Evolutionary conservation across 352 stramenopile species (phyloP), one percentile per base, ranked within the genome.

Genomic region (Globisporangium paddicum): DNA sequence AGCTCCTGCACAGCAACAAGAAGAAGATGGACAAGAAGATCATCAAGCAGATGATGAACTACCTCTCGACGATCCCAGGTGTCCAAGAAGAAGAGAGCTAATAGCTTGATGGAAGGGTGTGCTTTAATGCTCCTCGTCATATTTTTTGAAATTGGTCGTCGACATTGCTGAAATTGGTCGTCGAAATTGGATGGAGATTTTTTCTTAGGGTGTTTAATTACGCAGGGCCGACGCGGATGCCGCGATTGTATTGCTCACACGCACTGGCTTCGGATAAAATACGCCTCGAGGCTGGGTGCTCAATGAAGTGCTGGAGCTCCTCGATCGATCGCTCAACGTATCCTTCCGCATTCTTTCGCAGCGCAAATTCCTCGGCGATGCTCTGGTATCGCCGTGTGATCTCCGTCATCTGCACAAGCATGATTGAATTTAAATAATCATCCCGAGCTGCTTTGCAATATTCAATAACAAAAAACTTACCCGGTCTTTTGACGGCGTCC

Each of bases 21-120:
- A 94, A 94, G 66, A 84, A 79, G 41, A 56, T 87, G 40, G 82
- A 94, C 69, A 90, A 89, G 66, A 87, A 81, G 54, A 59, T 91
- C 42, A 75, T 93, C 60, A 94, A 94, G 63, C 75, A 93, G 58
- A 89, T 94, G 79, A 67, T 94, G 26, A 72, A 69, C 37, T 94
- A 94, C 61, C 60, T 94, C 38, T 78, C 84, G 26, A 87, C 77
- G 16, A 79, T 94, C 18, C 77, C 75, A 34, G 75, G 65, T 8
- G 52, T 91, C 18, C 75, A 89, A 58, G 56, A 67, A 54, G 47
- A 53, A 23, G 45, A 52, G 21, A 11, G 45, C 8, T 10, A 5
- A 50, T 11, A 28, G 42, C 18, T 37, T 30, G 9, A 16, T 37
- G 46, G 23, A 23, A 5, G 44, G 19, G 21, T 3, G n/a, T 38